Base-by-base conservation (phyloP, 257 asterid species). In the Solanum peruvianum region DNA sequence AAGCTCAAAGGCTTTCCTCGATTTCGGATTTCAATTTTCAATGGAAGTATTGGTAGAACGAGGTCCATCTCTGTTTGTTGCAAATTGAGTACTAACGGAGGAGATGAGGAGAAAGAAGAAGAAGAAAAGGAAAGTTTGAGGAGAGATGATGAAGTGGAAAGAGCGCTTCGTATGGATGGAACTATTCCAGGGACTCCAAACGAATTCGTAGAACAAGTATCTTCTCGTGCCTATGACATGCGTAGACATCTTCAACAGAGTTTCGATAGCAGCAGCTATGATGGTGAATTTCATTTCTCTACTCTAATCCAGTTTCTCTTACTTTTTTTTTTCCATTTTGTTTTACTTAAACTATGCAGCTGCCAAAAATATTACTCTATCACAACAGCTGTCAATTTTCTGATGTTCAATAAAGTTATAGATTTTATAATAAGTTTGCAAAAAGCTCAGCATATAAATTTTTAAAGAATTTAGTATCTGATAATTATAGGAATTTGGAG, bases 201-300 rank as follows among this genome's bases (percentile, higher is more conserved):
- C 80, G 98, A 91, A 87, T 95, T 96, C n/a, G 97, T 95, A 72
- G 90, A 91, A 89, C 99, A 91, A 14, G 98, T 96, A 71, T 95
- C 98, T 11, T 96, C 99, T 82, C 98, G 95, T 90, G 98, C 98
- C 52, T 96, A 96, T 80, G 94, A 90, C 85, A 95, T 96, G 96
- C 98, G 99, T 4, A 92, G 99, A 87, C 92, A 96, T 90, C 98
- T 96, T 80, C 96, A 95, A 44, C 99, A 95, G 94, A 92, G 93
- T 47, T 92, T 95, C 82, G 97, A 94, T 86, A 91, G 95, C 94
- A 93, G 98, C 86, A 95, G 98, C 93, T 96, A 96, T 49, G 99
- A 95, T 82, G 99, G 99, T 96, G 88, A 45, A 89, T n/a, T 41
- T 37, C 33, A 69, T 9, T 20, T 33, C 75, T 31, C 78, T 66